A percentile compares a stretch with the other conserved stretches of the same genome.
Evolutionary conservation across 2,329 filamentous ascomycete genomes (phyloP).

Genomic region (Neodidymelliopsis sp.): DNA sequence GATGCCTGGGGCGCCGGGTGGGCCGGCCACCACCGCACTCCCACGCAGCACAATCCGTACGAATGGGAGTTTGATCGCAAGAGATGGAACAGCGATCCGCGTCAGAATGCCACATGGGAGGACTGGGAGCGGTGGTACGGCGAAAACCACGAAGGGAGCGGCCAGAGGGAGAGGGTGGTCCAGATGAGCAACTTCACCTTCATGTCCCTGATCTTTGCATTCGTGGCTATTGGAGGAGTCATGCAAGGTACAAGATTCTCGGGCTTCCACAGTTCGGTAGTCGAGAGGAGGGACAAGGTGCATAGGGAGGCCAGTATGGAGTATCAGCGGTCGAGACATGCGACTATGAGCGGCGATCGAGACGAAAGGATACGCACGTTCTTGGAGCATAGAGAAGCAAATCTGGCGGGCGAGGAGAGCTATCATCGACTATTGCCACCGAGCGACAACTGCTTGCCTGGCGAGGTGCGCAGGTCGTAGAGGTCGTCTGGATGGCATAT

Average conservation of each 20-base stretch:
- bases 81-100: constrained; percentile 53
- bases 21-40: constrained; percentile 54
- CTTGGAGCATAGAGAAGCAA: constrained; percentile 61
- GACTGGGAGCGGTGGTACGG: constrained; percentile 78
- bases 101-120: constrained; percentile 92
- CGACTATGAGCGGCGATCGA: constrained; percentile 57
- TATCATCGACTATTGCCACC: constrained; percentile 56
- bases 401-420: constrained; percentile 53
- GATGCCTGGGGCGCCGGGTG: constrained; percentile 85
- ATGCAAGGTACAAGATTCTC: constrained; percentile 76
- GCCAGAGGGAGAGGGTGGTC: constrained; percentile 56
- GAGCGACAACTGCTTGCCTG: constrained; percentile 56
- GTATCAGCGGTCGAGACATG: constrained; percentile 63
- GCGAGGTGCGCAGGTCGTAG: constrained; percentile 47
- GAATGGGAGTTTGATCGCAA: constrained; percentile 37
- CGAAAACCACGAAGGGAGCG: constrained; percentile 40
- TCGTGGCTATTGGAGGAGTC: constrained; percentile 74
- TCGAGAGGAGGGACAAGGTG: constrained; percentile 71
- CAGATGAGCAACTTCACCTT: constrained; percentile 85
- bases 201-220: constrained; percentile 71
- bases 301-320: constrained; percentile 72
- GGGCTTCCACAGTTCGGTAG: constrained; percentile 65
- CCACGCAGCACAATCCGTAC: constrained; percentile 31
- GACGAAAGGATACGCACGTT: constrained; percentile 76
- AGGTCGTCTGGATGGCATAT: constrained; percentile 9